Percentiles rank a stretch among this genome's conserved stretches.
These are phyloP conservation scores for Corylus heterophylla DNA, from an alignment of 306 rosid genomes.

Conservation along the genomic window DNA sequence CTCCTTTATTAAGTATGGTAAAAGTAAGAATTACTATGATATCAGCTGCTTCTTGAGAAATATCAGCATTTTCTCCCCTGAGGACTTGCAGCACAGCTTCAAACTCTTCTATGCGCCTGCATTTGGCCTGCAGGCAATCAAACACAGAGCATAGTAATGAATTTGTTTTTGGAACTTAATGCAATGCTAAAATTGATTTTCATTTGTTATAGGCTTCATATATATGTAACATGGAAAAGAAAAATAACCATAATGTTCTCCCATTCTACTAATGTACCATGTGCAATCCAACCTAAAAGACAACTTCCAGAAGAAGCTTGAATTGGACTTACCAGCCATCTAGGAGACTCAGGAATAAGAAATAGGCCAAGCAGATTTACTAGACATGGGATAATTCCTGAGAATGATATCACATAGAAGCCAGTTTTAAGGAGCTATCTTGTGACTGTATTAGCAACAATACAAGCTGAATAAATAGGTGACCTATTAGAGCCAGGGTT, in stretches of 20 bases:
- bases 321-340: slow-evolving; percentile 4
- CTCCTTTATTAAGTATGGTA: neutral
- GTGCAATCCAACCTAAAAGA: neutral
- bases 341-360: slow-evolving; percentile 8
- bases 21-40: neutral
- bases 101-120: neutral
- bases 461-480: neutral
- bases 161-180: too few species aligned
- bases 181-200: neutral
- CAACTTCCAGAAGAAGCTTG: neutral
- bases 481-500: slow-evolving; percentile 25
- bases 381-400: neutral
- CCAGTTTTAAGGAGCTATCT: neutral
- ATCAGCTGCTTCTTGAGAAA: slow-evolving; percentile 7
- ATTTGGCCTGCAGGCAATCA: neutral
- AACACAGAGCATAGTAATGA: neutral
- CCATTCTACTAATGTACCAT: neutral
- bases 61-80: neutral
- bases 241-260: neutral
- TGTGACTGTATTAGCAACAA: neutral
- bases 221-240: neutral
- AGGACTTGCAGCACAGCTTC: neutral
- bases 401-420: neutral
- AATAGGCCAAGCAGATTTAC: neutral
- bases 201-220: neutral